Evolutionary conservation across 306 rosid genomes (phyloP).

Genomic region (Quercus ilex): DNA sequence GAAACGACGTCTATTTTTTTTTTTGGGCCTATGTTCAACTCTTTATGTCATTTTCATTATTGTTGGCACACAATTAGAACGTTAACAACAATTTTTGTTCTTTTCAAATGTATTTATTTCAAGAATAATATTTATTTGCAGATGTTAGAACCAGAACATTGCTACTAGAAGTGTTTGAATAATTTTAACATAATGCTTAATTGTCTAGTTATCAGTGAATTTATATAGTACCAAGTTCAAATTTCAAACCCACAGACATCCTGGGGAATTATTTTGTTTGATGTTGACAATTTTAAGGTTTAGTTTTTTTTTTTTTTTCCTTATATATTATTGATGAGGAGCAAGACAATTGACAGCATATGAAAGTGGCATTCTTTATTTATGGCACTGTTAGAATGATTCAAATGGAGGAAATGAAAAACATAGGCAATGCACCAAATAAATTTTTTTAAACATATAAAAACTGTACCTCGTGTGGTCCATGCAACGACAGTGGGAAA

Average conservation of each 20-base stretch:
- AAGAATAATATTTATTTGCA: too few species aligned
- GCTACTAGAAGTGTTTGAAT: background rate
- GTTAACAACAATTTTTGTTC: background rate
- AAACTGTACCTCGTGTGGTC: constrained; percentile 3
- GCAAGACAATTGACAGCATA: constrained; percentile 29
- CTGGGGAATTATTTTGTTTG: constrained; percentile 8
- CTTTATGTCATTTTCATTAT: background rate
- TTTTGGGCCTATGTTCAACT: background rate
- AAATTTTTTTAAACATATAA: background rate
- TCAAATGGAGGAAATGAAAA: constrained; percentile 1
- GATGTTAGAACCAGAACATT: background rate
- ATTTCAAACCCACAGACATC: background rate
- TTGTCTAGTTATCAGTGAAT: background rate
- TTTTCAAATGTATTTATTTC: background rate
- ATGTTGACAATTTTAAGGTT: constrained; percentile 24
- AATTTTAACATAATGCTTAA: background rate
- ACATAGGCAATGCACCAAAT: background rate
- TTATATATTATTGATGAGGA: constrained; percentile 14
- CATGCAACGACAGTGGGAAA: constrained; percentile 13
- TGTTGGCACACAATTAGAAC: background rate
- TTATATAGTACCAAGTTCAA: background rate
- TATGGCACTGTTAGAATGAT: background rate
- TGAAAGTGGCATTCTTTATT: constrained; percentile 10
- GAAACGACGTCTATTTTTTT: background rate
- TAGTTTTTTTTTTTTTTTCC: background rate